Base-by-base conservation (phyloP, 2,329 filamentous ascomycete species). In the Penicillium polonicum region DNA sequence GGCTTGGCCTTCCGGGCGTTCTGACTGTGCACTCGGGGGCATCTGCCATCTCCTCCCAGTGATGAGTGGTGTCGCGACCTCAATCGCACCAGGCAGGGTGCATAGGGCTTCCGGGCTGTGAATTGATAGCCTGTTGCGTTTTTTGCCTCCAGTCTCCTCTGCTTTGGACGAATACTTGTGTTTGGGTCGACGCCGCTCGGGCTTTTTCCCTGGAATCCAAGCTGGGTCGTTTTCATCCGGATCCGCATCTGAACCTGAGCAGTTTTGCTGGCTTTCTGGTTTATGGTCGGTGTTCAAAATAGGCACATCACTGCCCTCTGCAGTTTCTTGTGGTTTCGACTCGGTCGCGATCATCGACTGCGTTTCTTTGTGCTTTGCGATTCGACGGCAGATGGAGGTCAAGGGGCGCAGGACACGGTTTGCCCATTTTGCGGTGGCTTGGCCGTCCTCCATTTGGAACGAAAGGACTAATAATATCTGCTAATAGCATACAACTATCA, bases 341-440 rank as follows among this genome's bases (percentile, higher is more conserved):
- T 66, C 64, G 42, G 59, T 52, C 10, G 66, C 60, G 43, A 72
- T 64, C 8, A 71, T 69, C 8, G 67, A 66, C 23, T 69, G 60
- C 12, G 65, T 70, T 48, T 75, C 72, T 57, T 75, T 68, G 55
- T 78, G 72, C 58, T 76, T 77, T 57, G 74, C 74, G 33, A 79
- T 64, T 50, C 74, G 72, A 50, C 72, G 69, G 56, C 76, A 70
- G 48, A 76, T 68, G 19, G 74, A 75, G 19, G 69, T 71, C 54
- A 79, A 65, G 33, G 76, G 77, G 57, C 76, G 74, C 53, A 79
- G 63, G 57, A 77, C 72, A 62, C 76, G 74, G 58, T 76, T 76
- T 54, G 74, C 75, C 76, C 76, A 78, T 72, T 69, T 74, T 49
- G 75, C 72, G 8, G 74, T 78, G 42, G 72, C 66, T 58, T 71